phyloP scores from a whole-genome alignment of 2,329 filamentous ascomycete species.

The Phoma sp. region DNA sequence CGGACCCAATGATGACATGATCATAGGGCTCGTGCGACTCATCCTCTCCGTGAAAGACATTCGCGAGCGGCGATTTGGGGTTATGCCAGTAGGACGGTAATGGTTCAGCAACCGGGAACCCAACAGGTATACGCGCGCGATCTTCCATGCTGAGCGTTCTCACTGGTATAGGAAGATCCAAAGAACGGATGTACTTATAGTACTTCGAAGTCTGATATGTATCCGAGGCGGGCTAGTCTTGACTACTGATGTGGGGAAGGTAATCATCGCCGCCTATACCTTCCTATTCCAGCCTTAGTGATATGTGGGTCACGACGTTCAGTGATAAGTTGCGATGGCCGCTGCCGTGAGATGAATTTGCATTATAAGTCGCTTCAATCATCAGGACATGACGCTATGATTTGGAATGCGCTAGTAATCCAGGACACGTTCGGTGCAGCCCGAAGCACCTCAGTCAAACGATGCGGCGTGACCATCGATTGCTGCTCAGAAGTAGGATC shows the following conservation, averaged over 20 bases:
- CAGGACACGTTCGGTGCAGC: no score
- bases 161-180: background rate
- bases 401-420: no score
- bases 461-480: no score
- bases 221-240: no score
- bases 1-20: conserved; percentile 50
- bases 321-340: background rate
- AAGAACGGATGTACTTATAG: background rate
- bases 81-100: conserved; percentile 53
- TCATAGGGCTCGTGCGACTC: conserved; percentile 37
- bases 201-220: background rate
- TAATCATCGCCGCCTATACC: conserved; percentile 4
- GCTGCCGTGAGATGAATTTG: no score
- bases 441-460: background rate
- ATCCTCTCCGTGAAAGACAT: conserved; percentile 38
- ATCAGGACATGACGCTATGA: no score
- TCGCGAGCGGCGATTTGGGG: conserved; percentile 48
- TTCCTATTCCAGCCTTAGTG: conserved; percentile 15
- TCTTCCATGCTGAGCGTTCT: conserved; percentile 33
- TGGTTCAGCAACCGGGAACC: conserved; percentile 42
- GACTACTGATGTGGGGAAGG: conserved; percentile 10
- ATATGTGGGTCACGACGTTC: background rate
- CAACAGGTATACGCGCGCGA: conserved; percentile 39
- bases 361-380: no score
- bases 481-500: conserved; percentile 66